phyloP scores from a whole-genome alignment of 306 rosid species.

The Quercus engelmannii region DNA sequence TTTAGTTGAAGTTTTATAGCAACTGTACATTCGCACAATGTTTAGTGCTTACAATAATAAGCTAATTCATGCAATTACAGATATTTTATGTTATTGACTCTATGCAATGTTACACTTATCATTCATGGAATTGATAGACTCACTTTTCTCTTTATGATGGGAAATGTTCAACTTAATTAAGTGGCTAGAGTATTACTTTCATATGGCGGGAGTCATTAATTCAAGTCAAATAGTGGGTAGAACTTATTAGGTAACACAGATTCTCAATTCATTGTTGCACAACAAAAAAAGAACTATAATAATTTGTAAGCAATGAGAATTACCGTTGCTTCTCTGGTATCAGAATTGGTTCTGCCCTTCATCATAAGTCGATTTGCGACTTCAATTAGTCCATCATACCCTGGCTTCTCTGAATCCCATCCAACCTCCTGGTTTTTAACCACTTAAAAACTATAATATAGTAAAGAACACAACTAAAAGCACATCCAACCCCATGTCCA shows the following conservation, averaged over 20 bases:
- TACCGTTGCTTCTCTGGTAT: slow-evolving; percentile 80
- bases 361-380: slow-evolving; percentile 70
- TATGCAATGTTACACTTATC: too few relatives aligned
- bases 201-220: too few relatives aligned
- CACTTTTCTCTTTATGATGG: too few relatives aligned
- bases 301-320: not conserved
- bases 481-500: not conserved
- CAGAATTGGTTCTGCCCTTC: slow-evolving; percentile 56
- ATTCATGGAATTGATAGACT: too few relatives aligned
- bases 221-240: too few relatives aligned
- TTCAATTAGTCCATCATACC: slow-evolving; percentile 86
- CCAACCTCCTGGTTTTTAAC: slow-evolving; percentile 55
- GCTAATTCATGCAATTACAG: not conserved
- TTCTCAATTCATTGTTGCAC: not conserved
- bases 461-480: not conserved
- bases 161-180: too few relatives aligned
- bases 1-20: too few relatives aligned
- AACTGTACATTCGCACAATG: too few relatives aligned
- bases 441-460: not conserved
- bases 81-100: not conserved
- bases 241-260: too few relatives aligned
- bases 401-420: slow-evolving; percentile 77
- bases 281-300: not conserved
- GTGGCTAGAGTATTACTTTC: too few relatives aligned
- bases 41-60: not conserved